Evolutionary conservation across 192 early-diverging fungal species (phyloP).

Genomic region (Geosiphon pyriformis): DNA sequence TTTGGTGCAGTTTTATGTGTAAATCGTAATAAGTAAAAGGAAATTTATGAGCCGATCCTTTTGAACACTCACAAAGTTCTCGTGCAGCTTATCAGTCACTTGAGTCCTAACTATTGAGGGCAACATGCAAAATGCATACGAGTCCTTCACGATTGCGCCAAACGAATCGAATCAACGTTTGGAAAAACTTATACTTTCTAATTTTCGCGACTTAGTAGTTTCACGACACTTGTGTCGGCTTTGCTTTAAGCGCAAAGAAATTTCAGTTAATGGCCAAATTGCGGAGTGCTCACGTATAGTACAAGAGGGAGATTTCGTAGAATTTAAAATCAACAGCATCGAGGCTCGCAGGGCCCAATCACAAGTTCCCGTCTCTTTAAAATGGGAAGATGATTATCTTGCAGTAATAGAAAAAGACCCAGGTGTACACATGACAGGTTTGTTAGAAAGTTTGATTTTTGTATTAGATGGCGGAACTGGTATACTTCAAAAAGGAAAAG

Average conservation of each 20-base stretch:
- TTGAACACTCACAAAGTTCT: too few species aligned
- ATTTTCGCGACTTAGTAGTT: constrained; percentile 15
- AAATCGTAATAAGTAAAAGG: too few species aligned
- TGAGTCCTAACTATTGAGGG: too few species aligned
- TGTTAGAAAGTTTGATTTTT: constrained; percentile 1
- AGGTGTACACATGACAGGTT: not conserved
- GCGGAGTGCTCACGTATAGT: constrained; percentile 1
- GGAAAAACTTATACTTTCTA: constrained; percentile 2
- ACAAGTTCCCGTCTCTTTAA: not conserved
- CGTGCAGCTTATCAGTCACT: too few species aligned
- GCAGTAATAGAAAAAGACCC: constrained; percentile 3
- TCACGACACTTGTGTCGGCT: constrained; percentile 1
- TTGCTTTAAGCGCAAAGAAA: constrained; percentile 12
- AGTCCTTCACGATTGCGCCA: not conserved
- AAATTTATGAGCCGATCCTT: too few species aligned
- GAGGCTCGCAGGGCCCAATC: not conserved
- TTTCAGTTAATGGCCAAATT: not conserved
- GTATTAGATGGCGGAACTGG: not conserved
- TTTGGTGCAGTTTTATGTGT: too few species aligned
- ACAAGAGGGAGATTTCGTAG: not conserved
- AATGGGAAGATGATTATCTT: constrained; percentile 4
- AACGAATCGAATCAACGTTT: constrained; percentile 1
- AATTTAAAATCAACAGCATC: not conserved
- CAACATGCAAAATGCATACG: not conserved
- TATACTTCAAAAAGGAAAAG: not conserved